Evolutionary conservation across 148 eudicot species (phyloP).

Genomic region (Dianthus caryophyllus): DNA sequence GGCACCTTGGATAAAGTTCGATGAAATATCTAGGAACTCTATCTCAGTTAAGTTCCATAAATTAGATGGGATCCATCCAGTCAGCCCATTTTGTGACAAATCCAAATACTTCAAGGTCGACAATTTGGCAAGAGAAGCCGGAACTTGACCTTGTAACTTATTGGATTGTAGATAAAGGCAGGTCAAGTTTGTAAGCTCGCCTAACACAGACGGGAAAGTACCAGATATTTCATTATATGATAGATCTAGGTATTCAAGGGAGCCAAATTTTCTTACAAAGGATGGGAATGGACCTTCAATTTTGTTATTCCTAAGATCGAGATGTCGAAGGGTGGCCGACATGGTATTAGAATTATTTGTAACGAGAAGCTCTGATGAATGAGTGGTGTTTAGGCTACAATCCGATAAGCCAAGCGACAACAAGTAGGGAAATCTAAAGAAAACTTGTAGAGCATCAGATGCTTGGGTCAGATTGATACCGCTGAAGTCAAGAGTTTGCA

Average conservation of each 20-base stretch:
- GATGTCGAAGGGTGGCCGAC: slow-evolving; percentile 1
- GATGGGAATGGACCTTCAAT: neutral
- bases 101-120: neutral
- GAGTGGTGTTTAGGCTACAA: neutral
- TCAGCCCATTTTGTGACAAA: slow-evolving; percentile 1
- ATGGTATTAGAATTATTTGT: neutral
- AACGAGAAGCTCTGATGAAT: neutral
- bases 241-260: neutral
- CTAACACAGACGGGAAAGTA: neutral
- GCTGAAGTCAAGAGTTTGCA: neutral
- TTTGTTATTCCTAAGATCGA: neutral
- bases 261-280: neutral
- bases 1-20: slow-evolving; percentile 5
- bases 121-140: neutral
- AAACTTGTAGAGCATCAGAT: neutral
- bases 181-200: neutral
- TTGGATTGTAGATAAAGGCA: neutral
- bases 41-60: neutral
- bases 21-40: slow-evolving; percentile 6
- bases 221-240: neutral
- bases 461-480: neutral
- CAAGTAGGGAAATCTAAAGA: slow-evolving; percentile 2
- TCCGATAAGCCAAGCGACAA: neutral
- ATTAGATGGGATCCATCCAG: neutral
- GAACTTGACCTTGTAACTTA: neutral